Evolutionary conservation across 768 basidiomycete species (phyloP), one percentile per base, ranked within the genome.

Genomic region (Kwoniella shandongensis): DNA sequence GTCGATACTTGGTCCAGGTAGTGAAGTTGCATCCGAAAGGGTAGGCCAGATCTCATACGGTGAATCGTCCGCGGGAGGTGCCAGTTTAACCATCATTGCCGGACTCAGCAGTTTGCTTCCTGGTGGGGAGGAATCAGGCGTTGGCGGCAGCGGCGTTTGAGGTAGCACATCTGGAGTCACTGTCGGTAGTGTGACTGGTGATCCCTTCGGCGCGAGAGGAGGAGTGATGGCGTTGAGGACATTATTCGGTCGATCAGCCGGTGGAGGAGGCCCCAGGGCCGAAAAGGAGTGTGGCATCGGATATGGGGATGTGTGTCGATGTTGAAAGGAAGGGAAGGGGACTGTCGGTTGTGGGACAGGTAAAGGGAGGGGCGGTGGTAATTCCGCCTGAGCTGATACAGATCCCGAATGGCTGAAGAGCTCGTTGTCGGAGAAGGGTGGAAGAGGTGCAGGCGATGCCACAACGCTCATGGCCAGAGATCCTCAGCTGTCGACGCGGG

Each of bases 251-350:
- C 45, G 23, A 25, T 57, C 46, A 11, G 18, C 13, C 5, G 56
- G 40, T n/a, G 48, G 49, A 1, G 70, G 70, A 29, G 67, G 54
- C 15, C 70, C 68, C 15, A 72, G 64, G 11, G 62, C 68, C 0
- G 70, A 72, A 57, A 72, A 69, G 1, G 67, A 65, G 11, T 70
- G 68, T 0, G 61, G 49, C 51, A 62, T 56, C 20, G 67, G 65
- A 38, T 59, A 67, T 6, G 68, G 67, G 4, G 70, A 67, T 4
- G 67, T 58, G 52, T 72, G 70, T 13, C 68, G 65, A 53, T 69
- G 68, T 25, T 62, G 67, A 46, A 69, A 69, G 22, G 53, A 29
- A 2, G 67, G 70, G 35, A 69, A 67, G 40, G 65, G 67, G 10
- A 63, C 47, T 3, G 54, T 35, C 15, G 41, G 20, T 13, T 42